Evolutionary conservation across 2,329 filamentous ascomycete species (phyloP).

Genomic region (Mariannaea elegans): DNA sequence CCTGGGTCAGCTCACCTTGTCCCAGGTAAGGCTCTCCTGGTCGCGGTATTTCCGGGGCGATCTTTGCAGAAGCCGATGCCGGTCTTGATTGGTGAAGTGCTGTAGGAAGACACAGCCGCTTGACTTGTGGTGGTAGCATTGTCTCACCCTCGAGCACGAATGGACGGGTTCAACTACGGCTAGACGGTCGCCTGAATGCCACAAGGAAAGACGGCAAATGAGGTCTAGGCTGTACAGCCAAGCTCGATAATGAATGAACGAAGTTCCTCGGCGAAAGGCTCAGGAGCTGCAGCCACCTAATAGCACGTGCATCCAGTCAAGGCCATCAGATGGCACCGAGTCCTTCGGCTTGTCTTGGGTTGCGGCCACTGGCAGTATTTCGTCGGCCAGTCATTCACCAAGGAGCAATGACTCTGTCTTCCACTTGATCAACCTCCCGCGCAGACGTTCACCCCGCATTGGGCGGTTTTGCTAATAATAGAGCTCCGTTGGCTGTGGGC

Average conservation of each 20-base stretch:
- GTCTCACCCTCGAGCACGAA: background rate
- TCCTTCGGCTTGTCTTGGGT: background rate
- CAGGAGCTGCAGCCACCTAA: slow-evolving; percentile 2
- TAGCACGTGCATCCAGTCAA: background rate
- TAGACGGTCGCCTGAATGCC: background rate
- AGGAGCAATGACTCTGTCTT: too few relatives aligned
- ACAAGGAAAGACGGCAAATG: background rate
- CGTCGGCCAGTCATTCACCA: background rate
- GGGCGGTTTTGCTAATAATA: slow-evolving; percentile 36
- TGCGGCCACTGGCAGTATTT: background rate
- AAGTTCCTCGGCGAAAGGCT: background rate
- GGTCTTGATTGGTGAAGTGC: slow-evolving; percentile 30
- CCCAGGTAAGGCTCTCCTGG: slow-evolving; percentile 29
- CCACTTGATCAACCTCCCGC: too few relatives aligned
- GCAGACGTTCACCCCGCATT: too few relatives aligned
- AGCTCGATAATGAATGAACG: background rate
- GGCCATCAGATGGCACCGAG: background rate
- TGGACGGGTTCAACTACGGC: background rate
- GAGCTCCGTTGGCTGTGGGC: slow-evolving; percentile 1
- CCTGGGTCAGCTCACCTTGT: slow-evolving; percentile 1
- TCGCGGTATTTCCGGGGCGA: slow-evolving; percentile 38
- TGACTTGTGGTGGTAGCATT: background rate
- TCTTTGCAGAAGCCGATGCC: slow-evolving; percentile 19
- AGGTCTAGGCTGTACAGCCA: slow-evolving; percentile 1
- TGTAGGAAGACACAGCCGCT: background rate